phyloP scores from a whole-genome alignment of 257 asterid species.

The Fraxinus americana region DNA sequence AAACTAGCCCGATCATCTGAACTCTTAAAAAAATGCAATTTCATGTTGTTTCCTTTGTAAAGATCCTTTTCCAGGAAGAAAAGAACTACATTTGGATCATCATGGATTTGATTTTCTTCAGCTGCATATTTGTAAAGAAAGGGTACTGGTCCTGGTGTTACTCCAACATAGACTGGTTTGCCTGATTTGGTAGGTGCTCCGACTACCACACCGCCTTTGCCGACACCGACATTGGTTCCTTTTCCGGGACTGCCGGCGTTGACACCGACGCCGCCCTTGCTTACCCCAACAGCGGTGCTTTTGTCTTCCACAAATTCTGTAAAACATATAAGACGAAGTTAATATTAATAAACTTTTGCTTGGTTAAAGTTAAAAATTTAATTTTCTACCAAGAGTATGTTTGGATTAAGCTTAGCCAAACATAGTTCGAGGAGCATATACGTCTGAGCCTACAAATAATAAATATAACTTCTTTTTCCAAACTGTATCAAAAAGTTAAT shows the following conservation, averaged over 20 bases:
- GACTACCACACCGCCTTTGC: constrained; percentile 56
- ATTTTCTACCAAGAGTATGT: no score
- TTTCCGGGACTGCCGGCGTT: constrained; percentile 38
- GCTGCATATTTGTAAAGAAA: constrained; percentile 59
- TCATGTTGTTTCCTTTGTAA: constrained; percentile 53
- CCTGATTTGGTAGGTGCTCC: constrained; percentile 38
- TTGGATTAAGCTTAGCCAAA: neutral
- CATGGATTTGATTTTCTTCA: constrained; percentile 60
- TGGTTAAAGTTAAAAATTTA: no score
- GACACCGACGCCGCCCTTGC: constrained; percentile 48
- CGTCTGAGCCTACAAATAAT: no score
- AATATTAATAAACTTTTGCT: no score
- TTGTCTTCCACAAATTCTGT: constrained; percentile 58
- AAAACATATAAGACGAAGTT: neutral
- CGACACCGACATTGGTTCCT: constrained; percentile 49
- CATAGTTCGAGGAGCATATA: neutral
- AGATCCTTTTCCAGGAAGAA: constrained; percentile 73
- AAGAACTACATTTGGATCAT: constrained; percentile 61
- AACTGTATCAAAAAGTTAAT: no score
- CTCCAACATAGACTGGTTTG: constrained; percentile 57
- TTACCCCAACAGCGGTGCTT: constrained; percentile 34
- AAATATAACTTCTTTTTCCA: no score
- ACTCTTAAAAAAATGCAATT: constrained; percentile 46
- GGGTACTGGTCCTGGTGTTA: constrained; percentile 35
- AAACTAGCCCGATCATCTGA: constrained; percentile 31